These are phyloP conservation scores for Macrophomina pseudophaseolina DNA, from an alignment of 2,329 filamentous ascomycete species.

Conservation along the genomic window DNA sequence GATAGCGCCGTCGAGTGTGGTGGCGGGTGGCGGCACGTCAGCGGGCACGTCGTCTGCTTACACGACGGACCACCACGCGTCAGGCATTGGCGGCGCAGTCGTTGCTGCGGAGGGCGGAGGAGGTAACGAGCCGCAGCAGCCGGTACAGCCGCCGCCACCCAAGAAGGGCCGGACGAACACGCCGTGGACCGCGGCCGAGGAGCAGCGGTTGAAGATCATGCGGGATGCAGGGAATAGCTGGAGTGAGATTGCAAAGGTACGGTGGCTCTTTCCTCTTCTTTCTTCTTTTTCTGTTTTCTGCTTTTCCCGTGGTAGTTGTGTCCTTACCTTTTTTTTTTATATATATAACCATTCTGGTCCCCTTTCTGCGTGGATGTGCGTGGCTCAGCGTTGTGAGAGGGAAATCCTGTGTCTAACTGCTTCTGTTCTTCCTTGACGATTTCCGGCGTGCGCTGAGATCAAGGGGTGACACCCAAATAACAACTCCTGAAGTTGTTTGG, in stretches of 20 bases:
- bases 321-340: too few species aligned
- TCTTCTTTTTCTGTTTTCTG: not conserved
- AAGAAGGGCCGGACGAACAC: slow-evolving; percentile 99
- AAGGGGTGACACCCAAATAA: too few species aligned
- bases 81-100: slow-evolving; percentile 6
- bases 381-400: too few species aligned
- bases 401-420: too few species aligned
- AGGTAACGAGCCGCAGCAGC: slow-evolving; percentile 8
- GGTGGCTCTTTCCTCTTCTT: not conserved
- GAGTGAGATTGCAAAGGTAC: slow-evolving; percentile 97
- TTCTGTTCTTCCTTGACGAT: too few species aligned
- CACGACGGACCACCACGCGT: slow-evolving; percentile 3
- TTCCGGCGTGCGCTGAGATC: too few species aligned
- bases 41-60: slow-evolving; percentile 7
- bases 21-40: not conserved
- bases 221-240: slow-evolving; percentile 90
- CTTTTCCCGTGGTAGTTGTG: not conserved
- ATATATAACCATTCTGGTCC: too few species aligned
- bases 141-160: slow-evolving; percentile 46
- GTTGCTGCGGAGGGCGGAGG: too few species aligned
- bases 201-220: slow-evolving; percentile 91
- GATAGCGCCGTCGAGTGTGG: slow-evolving; percentile 21
- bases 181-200: slow-evolving; percentile 94
- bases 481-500: not conserved
- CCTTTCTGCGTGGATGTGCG: too few species aligned